Evolutionary conservation across 1,284 basidiomycete species (phyloP).

Genomic region (Hemileia vastatrix): DNA sequence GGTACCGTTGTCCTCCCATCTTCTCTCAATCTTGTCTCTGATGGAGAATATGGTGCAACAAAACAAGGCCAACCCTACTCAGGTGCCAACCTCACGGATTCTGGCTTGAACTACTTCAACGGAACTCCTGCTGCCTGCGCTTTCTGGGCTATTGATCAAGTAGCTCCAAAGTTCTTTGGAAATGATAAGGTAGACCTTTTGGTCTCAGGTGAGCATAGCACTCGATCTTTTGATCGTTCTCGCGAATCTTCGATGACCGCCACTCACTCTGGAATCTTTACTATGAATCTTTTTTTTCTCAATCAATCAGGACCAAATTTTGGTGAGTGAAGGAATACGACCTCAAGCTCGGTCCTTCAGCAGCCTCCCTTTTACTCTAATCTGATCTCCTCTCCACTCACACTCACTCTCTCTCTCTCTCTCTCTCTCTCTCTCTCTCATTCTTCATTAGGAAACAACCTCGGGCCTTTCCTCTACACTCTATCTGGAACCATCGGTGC

Average conservation of each 20-base stretch:
- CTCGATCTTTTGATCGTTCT: background rate
- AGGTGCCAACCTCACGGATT: constrained; percentile 27
- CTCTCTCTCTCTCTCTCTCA: background rate
- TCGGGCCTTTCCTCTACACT: constrained; percentile 34
- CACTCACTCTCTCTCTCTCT: background rate
- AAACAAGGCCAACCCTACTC: too few species aligned
- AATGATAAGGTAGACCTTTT: constrained; percentile 27
- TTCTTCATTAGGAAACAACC: constrained; percentile 31
- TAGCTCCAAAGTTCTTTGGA: constrained; percentile 29
- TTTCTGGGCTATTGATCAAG: constrained; percentile 31
- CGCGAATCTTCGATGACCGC: constrained; percentile 7
- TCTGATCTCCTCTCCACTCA: too few species aligned
- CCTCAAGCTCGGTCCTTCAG: constrained; percentile 8
- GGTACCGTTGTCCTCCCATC: constrained; percentile 35
- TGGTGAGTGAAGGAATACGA: constrained; percentile 22
- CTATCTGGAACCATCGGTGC: constrained; percentile 37
- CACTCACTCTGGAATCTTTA: too few species aligned
- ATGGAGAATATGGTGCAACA: constrained; percentile 30
- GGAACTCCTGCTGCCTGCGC: constrained; percentile 31
- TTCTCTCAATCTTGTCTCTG: constrained; percentile 28
- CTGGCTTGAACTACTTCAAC: constrained; percentile 32
- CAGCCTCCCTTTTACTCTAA: background rate
- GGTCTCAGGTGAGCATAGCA: constrained; percentile 24
- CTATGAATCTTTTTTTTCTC: too few species aligned
- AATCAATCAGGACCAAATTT: constrained; percentile 13